Percentiles rank a stretch among this genome's conserved stretches.
phyloP scores from a whole-genome alignment of 257 asterid species.

The Jacaranda copaia region DNA sequence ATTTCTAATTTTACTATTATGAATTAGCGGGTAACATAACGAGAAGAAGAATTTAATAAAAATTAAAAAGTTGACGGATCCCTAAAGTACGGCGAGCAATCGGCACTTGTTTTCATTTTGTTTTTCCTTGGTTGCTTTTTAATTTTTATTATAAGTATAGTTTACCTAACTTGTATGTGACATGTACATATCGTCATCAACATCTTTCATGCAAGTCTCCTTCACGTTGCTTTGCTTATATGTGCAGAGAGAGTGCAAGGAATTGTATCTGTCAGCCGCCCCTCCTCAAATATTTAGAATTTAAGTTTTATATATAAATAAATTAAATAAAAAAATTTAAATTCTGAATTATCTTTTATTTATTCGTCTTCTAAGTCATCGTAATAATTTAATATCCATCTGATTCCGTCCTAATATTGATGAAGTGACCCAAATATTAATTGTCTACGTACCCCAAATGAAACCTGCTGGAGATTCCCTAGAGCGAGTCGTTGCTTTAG shows the following conservation, averaged over 20 bases:
- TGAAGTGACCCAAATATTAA: neutral
- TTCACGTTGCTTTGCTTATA: conserved; percentile 49
- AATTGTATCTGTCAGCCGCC: neutral
- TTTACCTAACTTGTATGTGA: conserved; percentile 46
- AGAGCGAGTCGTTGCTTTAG: too few relatives aligned
- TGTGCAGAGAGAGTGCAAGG: neutral
- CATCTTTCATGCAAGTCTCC: conserved; percentile 66
- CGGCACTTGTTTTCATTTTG: conserved; percentile 21
- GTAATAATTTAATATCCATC: too few relatives aligned
- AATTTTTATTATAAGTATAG: neutral
- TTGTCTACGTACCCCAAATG: conserved; percentile 10
- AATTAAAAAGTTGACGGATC: conserved; percentile 42
- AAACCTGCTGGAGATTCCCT: conserved; percentile 2
- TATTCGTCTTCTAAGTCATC: too few relatives aligned
- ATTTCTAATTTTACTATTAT: too few relatives aligned
- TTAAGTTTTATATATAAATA: neutral
- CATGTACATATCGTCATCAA: conserved; percentile 7
- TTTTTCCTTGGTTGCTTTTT: neutral
- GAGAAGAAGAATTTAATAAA: conserved; percentile 23
- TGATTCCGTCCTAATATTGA: too few relatives aligned
- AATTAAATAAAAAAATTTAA: too few relatives aligned
- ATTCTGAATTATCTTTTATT: too few relatives aligned
- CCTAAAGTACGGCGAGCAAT: conserved; percentile 53
- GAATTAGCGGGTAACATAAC: neutral
- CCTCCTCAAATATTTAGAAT: neutral